These are phyloP conservation scores for Eutrema salsugineum DNA, from an alignment of 441 rosid genomes.

Conservation along the genomic window DNA sequence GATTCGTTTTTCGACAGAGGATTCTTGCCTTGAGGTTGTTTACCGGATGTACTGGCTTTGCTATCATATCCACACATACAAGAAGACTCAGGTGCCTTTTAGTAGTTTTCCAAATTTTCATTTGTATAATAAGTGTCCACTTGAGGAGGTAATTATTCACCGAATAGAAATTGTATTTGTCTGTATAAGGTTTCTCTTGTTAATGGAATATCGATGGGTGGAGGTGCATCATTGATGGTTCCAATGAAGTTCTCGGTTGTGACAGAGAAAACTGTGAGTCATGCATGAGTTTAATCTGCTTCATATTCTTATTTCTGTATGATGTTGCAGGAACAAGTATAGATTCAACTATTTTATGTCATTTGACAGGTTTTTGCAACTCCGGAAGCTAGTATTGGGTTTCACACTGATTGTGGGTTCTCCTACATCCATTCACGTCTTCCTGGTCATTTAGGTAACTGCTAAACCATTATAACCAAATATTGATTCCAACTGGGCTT, in stretches of 20 bases:
- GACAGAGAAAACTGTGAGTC: constrained; percentile 87
- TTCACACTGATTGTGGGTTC: constrained; percentile 91
- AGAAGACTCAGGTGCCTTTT: constrained; percentile 62
- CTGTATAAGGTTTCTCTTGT: constrained; percentile 68
- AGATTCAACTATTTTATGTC: background rate
- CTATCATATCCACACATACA: constrained; percentile 81
- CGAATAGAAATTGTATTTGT: too few relatives aligned
- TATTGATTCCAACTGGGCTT: background rate
- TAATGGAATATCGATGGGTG: constrained; percentile 91
- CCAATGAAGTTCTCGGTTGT: constrained; percentile 93
- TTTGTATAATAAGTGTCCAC: background rate
- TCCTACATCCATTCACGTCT: constrained; percentile 84
- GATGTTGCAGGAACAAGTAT: background rate
- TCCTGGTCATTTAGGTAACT: constrained; percentile 79
- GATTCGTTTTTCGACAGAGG: constrained; percentile 51
- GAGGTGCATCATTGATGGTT: constrained; percentile 89
- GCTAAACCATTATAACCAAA: constrained; percentile 6
- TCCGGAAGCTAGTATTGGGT: constrained; percentile 93
- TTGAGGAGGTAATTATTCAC: background rate
- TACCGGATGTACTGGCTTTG: constrained; percentile 97
- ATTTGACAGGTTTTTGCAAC: constrained; percentile 71
- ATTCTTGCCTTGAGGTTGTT: constrained; percentile 85
- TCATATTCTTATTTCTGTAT: background rate
- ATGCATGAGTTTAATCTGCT: background rate
- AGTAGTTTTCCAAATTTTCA: background rate